These are phyloP conservation scores for Yamadazyma dendronema DNA, from an alignment of 1,139 yeast genomes.

Conservation along the genomic window DNA sequence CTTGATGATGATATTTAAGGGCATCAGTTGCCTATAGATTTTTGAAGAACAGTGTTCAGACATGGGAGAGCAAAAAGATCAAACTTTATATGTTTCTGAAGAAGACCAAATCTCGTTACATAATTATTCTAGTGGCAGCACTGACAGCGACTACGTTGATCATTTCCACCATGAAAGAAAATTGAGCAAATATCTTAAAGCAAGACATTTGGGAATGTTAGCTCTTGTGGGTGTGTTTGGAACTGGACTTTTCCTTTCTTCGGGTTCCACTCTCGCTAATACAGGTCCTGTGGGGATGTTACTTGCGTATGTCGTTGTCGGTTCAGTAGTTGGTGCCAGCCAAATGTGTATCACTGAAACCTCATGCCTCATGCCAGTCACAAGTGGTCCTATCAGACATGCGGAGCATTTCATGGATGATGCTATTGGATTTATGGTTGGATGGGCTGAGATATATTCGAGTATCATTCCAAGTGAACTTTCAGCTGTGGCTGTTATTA, in stretches of 20 bases:
- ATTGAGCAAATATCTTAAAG: conserved; percentile 30
- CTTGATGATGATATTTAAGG: too few relatives aligned
- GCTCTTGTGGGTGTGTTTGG: conserved; percentile 43
- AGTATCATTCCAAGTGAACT: conserved; percentile 40
- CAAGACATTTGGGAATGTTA: conserved; percentile 42
- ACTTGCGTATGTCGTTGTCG: conserved; percentile 45
- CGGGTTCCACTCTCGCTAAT: conserved; percentile 61
- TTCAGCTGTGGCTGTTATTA: conserved; percentile 39
- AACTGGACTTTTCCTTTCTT: conserved; percentile 58
- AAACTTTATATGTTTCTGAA: conserved; percentile 8
- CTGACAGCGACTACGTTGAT: conserved; percentile 9
- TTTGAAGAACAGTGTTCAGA: not conserved
- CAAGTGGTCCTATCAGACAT: conserved; percentile 56
- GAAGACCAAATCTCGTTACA: conserved; percentile 7
- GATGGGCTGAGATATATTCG: conserved; percentile 60
- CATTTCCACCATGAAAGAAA: conserved; percentile 15
- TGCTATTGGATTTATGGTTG: conserved; percentile 54
- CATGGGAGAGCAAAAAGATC: conserved; percentile 7
- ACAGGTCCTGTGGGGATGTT: conserved; percentile 67
- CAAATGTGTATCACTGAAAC: conserved; percentile 60
- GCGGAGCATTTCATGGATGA: conserved; percentile 56
- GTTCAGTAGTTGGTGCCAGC: conserved; percentile 46
- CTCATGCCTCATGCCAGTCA: conserved; percentile 59
- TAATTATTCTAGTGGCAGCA: not conserved
- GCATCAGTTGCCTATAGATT: not conserved